Evolutionary conservation across 805 yeast genomes (phyloP).

Genomic region (Suhomyces faveliae): DNA sequence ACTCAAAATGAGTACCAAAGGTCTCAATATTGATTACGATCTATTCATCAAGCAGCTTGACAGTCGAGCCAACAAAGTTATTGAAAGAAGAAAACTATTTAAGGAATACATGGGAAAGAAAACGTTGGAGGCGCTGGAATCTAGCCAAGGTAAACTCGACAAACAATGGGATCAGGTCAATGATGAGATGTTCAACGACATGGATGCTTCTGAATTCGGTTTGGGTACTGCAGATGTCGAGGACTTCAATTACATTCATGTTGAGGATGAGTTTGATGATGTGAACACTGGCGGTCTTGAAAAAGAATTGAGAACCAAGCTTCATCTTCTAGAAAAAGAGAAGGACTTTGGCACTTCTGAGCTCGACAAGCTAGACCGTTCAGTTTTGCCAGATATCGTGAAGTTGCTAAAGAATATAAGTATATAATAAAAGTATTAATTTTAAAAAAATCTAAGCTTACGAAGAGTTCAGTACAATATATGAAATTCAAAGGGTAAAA

Average conservation of each 20-base stretch:
- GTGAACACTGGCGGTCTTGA: constrained; percentile 32
- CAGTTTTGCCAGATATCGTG: constrained; percentile 12
- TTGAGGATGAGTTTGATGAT: constrained; percentile 20
- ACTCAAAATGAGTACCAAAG: constrained; percentile 40
- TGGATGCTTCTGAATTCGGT: constrained; percentile 35
- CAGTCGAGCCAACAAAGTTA: constrained; percentile 33
- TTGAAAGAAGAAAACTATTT: constrained; percentile 38
- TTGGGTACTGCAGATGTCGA: constrained; percentile 39
- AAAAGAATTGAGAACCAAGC: constrained; percentile 20
- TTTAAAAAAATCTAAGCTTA: background rate
- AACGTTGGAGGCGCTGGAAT: constrained; percentile 21
- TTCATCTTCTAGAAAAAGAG: constrained; percentile 16
- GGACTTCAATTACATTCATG: constrained; percentile 39
- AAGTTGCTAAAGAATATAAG: background rate
- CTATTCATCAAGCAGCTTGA: constrained; percentile 41
- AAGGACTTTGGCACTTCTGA: constrained; percentile 26
- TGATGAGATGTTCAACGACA: constrained; percentile 24
- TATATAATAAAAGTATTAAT: background rate
- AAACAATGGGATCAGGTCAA: constrained; percentile 48
- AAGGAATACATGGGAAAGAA: constrained; percentile 30
- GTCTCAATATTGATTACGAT: constrained; percentile 27
- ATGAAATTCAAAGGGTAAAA: no score
- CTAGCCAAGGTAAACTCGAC: constrained; percentile 23
- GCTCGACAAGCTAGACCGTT: constrained; percentile 27
- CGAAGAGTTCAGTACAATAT: background rate